Percentiles rank a stretch among this genome's conserved stretches.
These are phyloP conservation scores for Rosa hybrid DNA, from an alignment of 331 rosid species.

Conservation along the genomic window DNA sequence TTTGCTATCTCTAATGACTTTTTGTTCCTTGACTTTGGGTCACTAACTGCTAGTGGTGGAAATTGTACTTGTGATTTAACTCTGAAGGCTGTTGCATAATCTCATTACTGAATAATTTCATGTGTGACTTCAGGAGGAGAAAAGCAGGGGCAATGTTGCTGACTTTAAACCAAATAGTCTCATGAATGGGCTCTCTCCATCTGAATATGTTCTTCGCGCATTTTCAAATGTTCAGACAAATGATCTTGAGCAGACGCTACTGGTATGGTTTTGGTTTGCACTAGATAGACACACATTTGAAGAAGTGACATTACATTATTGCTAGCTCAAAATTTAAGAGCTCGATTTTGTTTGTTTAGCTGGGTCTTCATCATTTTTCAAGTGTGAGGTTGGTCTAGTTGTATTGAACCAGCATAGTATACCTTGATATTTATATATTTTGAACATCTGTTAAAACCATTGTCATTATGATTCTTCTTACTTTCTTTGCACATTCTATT, in stretches of 20 bases:
- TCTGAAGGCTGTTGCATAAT: slow-evolving; percentile 3
- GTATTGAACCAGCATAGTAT: slow-evolving; percentile 1
- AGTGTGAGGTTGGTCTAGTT: background rate
- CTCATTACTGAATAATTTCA: slow-evolving; percentile 16
- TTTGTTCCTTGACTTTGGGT: background rate
- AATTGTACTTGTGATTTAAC: background rate
- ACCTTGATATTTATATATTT: background rate
- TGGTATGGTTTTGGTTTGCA: slow-evolving; percentile 52
- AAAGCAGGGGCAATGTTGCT: slow-evolving; percentile 39
- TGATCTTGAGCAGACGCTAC: slow-evolving; percentile 82
- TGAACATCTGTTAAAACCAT: background rate
- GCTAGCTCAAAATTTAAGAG: background rate
- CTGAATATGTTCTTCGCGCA: slow-evolving; percentile 79
- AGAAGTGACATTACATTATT: background rate
- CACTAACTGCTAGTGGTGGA: background rate
- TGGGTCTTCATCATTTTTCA: slow-evolving; percentile 8
- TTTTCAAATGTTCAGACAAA: slow-evolving; percentile 70
- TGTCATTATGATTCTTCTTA: background rate
- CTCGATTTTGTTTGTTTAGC: slow-evolving; percentile 8
- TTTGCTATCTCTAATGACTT: background rate
- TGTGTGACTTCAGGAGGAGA: slow-evolving; percentile 62
- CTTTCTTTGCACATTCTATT: background rate
- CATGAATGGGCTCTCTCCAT: slow-evolving; percentile 72
- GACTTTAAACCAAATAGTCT: slow-evolving; percentile 63
- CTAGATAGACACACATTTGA: background rate